phyloP scores from a whole-genome alignment of 177 flowering plant species.

The Tripterygium wilfordii region DNA sequence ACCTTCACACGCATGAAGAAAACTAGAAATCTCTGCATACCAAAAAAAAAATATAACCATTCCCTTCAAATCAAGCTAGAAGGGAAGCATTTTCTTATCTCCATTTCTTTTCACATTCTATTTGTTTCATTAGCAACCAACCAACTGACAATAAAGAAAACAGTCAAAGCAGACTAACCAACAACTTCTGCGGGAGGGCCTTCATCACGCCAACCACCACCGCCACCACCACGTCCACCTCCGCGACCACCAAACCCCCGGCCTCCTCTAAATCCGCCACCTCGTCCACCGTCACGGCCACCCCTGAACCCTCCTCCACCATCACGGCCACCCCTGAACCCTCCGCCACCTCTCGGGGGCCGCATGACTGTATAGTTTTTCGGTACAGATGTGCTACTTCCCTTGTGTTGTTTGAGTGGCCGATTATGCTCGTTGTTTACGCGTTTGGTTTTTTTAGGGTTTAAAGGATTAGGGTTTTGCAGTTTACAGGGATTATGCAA shows the following conservation, averaged over 20 bases:
- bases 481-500: too few relatives aligned
- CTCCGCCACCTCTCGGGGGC: constrained; percentile 82
- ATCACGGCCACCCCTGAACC: constrained; percentile 51
- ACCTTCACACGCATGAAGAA: constrained; percentile 90
- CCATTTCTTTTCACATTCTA: too few relatives aligned
- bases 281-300: constrained; percentile 19
- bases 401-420: too few relatives aligned
- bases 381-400: too few relatives aligned
- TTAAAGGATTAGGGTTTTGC: too few relatives aligned
- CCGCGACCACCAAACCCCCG: constrained; percentile 38
- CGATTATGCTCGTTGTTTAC: too few relatives aligned
- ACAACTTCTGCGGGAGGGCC: constrained; percentile 91
- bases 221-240: too few relatives aligned
- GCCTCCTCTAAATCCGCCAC: too few relatives aligned
- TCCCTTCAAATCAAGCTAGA: not conserved
- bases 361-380: constrained; percentile 46
- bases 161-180: constrained; percentile 45
- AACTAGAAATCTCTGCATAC: constrained; percentile 83
- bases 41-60: constrained; percentile 5
- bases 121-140: too few relatives aligned
- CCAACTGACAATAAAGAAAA: constrained; percentile 1
- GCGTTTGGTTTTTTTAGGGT: too few relatives aligned
- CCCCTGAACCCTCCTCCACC: constrained; percentile 26
- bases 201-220: constrained; percentile 60
- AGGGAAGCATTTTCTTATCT: not conserved